These are phyloP conservation scores for Hydnomerulius pinastri DNA, from an alignment of 768 basidiomycete species.

Conservation along the genomic window DNA sequence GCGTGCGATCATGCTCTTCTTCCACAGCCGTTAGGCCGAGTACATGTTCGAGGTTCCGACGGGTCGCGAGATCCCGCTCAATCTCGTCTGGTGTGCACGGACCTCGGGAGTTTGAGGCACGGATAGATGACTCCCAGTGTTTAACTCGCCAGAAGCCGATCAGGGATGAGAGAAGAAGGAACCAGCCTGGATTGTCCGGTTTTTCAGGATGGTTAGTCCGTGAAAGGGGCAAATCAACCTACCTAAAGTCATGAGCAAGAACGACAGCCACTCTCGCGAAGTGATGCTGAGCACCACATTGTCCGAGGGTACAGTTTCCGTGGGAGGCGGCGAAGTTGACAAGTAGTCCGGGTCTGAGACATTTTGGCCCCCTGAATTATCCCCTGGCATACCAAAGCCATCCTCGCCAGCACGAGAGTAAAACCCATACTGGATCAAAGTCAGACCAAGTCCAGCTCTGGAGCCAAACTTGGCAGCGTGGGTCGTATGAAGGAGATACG, in stretches of 20 bases:
- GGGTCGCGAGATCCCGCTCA: conserved; percentile 52
- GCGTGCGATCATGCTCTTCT: conserved; percentile 3
- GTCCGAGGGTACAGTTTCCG: conserved; percentile 22
- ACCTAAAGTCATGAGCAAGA: conserved; percentile 90
- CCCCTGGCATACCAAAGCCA: conserved; percentile 27
- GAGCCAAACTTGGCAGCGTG: conserved; percentile 95
- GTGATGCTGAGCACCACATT: conserved; percentile 36
- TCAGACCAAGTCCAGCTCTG: conserved; percentile 93
- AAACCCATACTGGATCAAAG: conserved; percentile 91
- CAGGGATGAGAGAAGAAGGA: conserved; percentile 81
- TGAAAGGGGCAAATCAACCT: conserved; percentile 11
- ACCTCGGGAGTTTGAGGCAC: conserved; percentile 37
- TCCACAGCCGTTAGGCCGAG: conserved; percentile 49
- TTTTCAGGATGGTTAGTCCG: conserved; percentile 1
- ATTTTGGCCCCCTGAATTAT: conserved; percentile 16
- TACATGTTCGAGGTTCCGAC: conserved; percentile 51
- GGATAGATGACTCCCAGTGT: conserved; percentile 77
- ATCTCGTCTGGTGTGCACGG: conserved; percentile 40
- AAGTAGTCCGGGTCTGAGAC: conserved; percentile 22
- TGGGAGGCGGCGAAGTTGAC: conserved; percentile 22
- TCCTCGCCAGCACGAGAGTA: conserved; percentile 51
- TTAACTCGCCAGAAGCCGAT: conserved; percentile 85
- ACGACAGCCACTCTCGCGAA: conserved; percentile 87
- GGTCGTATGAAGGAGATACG: conserved; percentile 88
- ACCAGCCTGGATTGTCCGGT: conserved; percentile 68